These are phyloP conservation scores for Acacia acuminata DNA, from an alignment of 306 rosid species.

Conservation along the genomic window DNA sequence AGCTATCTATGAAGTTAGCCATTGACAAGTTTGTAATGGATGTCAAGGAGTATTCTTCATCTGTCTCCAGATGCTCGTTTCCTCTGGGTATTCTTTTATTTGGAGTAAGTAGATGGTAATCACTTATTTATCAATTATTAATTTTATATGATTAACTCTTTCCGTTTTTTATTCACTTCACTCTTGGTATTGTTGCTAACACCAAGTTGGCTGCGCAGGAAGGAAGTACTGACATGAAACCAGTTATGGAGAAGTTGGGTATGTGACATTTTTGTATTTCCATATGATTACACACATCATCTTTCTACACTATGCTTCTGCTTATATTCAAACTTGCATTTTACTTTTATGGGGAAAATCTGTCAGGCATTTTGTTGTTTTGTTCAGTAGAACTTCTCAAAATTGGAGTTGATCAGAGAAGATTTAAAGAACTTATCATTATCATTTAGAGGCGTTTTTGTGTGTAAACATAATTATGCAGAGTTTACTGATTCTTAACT, in stretches of 20 bases:
- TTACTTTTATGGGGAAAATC: conserved; percentile 17
- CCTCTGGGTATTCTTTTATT: conserved; percentile 47
- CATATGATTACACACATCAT: background rate
- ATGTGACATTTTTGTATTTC: conserved; percentile 28
- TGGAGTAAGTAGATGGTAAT: conserved; percentile 43
- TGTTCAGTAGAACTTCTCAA: background rate
- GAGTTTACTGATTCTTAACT: background rate
- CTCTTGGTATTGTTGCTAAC: conserved; percentile 25
- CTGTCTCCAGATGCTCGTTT: conserved; percentile 38
- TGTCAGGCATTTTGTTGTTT: conserved; percentile 6
- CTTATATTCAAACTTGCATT: conserved; percentile 5
- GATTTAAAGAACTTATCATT: background rate
- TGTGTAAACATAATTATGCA: background rate
- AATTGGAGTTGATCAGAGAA: background rate
- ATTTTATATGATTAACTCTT: conserved; percentile 11
- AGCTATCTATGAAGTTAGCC: conserved; percentile 35
- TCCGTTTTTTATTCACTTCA: background rate
- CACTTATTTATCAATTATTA: conserved; percentile 15
- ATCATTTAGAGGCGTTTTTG: background rate
- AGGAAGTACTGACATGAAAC: conserved; percentile 41
- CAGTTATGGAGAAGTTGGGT: conserved; percentile 50
- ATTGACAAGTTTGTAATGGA: conserved; percentile 38
- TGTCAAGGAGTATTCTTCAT: conserved; percentile 45
- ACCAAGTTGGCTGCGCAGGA: conserved; percentile 27
- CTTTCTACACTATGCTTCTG: conserved; percentile 8